These are phyloP conservation scores for Begonia peltatifolia DNA, from an alignment of 306 rosid species.

Conservation along the genomic window DNA sequence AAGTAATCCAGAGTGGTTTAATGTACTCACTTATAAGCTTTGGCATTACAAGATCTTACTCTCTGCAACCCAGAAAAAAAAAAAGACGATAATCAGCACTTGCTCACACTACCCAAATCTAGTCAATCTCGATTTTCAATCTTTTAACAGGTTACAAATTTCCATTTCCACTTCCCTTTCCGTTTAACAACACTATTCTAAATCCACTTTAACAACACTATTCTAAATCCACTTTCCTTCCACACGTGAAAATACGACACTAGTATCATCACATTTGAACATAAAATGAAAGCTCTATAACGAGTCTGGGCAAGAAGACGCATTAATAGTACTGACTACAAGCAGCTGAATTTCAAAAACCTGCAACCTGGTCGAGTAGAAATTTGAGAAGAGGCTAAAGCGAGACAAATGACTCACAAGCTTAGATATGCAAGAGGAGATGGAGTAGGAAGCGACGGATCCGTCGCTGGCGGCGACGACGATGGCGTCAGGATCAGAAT, in stretches of 20 bases:
- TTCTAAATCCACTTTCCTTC: too few species aligned
- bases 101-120: not conserved
- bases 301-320: too few species aligned
- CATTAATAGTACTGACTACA: too few species aligned
- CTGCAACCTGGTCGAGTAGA: too few species aligned
- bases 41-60: conserved; percentile 23
- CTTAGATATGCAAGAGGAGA: conserved; percentile 47
- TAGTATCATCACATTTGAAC: too few species aligned
- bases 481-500: conserved; percentile 44
- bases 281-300: too few species aligned
- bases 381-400: too few species aligned
- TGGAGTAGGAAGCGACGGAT: conserved; percentile 59
- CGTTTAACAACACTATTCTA: too few species aligned
- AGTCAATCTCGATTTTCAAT: not conserved
- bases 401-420: conserved; percentile 17
- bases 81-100: conserved; percentile 3
- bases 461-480: conserved; percentile 83
- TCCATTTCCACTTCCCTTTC: too few species aligned
- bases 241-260: too few species aligned
- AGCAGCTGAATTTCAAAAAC: too few species aligned
- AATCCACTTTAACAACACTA: too few species aligned
- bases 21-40: conserved; percentile 35
- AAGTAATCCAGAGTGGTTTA: not conserved
- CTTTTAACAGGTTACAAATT: not conserved
- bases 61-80: conserved; percentile 32